phyloP scores from a whole-genome alignment of 148 eudicot genomes.

The Arctostaphylos glauca region DNA sequence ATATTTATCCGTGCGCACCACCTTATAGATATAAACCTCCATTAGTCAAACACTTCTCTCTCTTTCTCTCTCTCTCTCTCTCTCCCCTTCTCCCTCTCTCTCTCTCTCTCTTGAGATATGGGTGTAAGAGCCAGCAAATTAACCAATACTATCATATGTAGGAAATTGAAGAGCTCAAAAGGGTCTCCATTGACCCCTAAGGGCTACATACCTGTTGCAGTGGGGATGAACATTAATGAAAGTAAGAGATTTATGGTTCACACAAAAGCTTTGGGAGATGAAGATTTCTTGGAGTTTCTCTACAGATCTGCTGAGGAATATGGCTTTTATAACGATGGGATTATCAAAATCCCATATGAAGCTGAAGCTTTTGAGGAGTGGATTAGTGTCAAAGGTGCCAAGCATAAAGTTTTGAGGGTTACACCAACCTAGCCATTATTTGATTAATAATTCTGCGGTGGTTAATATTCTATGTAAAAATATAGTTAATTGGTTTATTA shows the following conservation, averaged over 20 bases:
- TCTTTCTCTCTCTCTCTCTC: background rate
- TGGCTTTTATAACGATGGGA: conserved; percentile 28
- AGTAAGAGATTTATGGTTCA: conserved; percentile 34
- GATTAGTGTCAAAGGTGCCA: conserved; percentile 16
- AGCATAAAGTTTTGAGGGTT: conserved; percentile 23
- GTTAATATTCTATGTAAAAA: no score
- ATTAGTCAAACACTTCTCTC: no score
- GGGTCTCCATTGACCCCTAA: conserved; percentile 14
- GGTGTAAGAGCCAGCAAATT: conserved; percentile 18
- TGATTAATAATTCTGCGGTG: no score
- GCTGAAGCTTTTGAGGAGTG: conserved; percentile 33
- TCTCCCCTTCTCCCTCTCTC: background rate
- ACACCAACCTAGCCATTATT: background rate
- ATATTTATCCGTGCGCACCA: no score
- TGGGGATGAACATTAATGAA: conserved; percentile 22
- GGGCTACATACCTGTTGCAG: conserved; percentile 32
- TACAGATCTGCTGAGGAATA: conserved; percentile 32
- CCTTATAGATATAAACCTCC: no score
- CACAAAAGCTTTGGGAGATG: conserved; percentile 21
- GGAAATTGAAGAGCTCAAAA: conserved; percentile 6
- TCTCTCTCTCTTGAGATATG: background rate
- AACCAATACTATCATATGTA: background rate
- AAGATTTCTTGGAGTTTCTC: conserved; percentile 29
- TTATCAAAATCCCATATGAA: conserved; percentile 36
- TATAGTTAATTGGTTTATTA: no score